phyloP scores from a whole-genome alignment of 176 grass and related monocot species.

The barley (Hordeum vulgare) region MorexV3_pseudomolecules_assembly NC_058521.1:34559720-34560219 shows the following conservation, averaged over 20 bases:
- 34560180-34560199: slow-evolving; percentile 20
- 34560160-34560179: neutral
- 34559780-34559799: neutral
- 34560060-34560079: neutral
- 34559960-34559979: neutral
- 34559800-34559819: neutral
- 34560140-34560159: slow-evolving; percentile 24
- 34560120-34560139: slow-evolving; percentile 33
- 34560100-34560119: neutral
- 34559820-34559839: neutral
- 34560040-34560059: neutral
- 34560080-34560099: neutral
- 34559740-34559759: neutral
- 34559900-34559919: neutral
- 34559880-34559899: neutral
- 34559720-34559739: neutral
- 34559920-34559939: neutral
- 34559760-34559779: neutral
- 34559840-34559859: neutral
- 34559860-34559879: neutral
- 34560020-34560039: neutral
- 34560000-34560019: neutral
- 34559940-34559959: neutral
- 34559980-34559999: neutral
- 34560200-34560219: slow-evolving; percentile 14